Percentiles rank a stretch among this genome's conserved stretches.
Conservation (phyloP, 2,329 filamentous ascomycete genomes). For the Colletotrichum australisinense region DNA sequence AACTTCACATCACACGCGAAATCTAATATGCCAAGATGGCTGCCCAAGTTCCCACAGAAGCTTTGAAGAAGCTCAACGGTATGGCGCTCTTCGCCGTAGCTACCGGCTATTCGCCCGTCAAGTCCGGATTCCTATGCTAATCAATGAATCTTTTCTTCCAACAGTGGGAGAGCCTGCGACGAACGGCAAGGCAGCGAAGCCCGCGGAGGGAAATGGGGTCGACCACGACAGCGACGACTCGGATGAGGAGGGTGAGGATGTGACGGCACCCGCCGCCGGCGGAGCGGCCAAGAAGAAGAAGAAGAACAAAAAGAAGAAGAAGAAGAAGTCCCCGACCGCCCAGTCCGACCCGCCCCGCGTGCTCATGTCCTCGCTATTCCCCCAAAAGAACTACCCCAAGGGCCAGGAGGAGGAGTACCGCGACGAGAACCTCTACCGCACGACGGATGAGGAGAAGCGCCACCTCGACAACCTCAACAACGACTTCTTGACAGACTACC, state of each 20-base stretch:
- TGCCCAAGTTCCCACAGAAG: conserved; percentile 55
- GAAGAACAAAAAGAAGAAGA: conserved; percentile 82
- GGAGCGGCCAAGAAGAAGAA: conserved; percentile 78
- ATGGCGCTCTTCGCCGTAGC: conserved; percentile 22
- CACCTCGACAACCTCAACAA: conserved; percentile 73
- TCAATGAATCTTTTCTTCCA: conserved; percentile 24
- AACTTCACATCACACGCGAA: conserved; percentile 29
- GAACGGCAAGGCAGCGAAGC: conserved; percentile 52
- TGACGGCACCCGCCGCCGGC: conserved; percentile 47
- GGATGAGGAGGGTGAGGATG: conserved; percentile 62
- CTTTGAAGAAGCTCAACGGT: conserved; percentile 58
- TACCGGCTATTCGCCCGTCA: neutral
- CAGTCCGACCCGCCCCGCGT: conserved; percentile 85
- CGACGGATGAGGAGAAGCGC: conserved; percentile 86
- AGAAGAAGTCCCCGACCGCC: conserved; percentile 71
- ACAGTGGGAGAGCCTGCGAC: conserved; percentile 53
- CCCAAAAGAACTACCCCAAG: conserved; percentile 77
- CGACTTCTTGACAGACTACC: conserved; percentile 84
- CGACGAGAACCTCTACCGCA: conserved; percentile 82
- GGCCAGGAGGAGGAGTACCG: conserved; percentile 84
- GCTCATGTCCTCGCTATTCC: conserved; percentile 78
- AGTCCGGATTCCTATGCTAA: conserved; percentile 7
- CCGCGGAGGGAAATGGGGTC: conserved; percentile 48
- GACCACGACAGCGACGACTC: conserved; percentile 60
- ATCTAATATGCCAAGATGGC: conserved; percentile 50